Base-by-base conservation (phyloP, 2,329 filamentous ascomycete species). In the Monilinia aucupariae region DNA sequence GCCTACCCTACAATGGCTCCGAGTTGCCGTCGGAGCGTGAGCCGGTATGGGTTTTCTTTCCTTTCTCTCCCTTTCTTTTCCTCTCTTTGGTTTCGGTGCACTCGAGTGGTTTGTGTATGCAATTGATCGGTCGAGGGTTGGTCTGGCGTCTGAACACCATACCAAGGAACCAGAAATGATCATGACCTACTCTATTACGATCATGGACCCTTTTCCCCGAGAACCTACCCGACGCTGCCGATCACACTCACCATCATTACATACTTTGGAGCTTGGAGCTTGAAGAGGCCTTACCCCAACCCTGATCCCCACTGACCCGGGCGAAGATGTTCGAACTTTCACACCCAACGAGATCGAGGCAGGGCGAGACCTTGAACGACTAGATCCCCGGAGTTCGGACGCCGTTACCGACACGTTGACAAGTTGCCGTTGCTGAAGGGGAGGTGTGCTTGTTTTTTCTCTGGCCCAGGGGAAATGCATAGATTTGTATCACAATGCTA, bases 111-210 rank as follows among this genome's bases (percentile, higher is more conserved):
- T n/a, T n/a, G n/a, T n/a, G n/a, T n/a, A n/a, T n/a, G n/a, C n/a
- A 27, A 47, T 22, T 45, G 53, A 34, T 12, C 20, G 30, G 39
- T 22, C 20, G 27, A 25, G 7, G n/a, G 41, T 47, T n/a, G n/a
- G n/a, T n/a, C n/a, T n/a, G n/a, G n/a, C n/a, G n/a, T n/a, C 54
- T 56, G 54, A 27, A 34, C 27, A 56, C 7, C 20, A 45, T 41
- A 22, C 34, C 54, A 47, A 47, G 41, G 30, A 56, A n/a, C 8
- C 17, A 32, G 27, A 47, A n/a, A n/a, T 12, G 54, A 47, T 47
- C 54, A 25, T 34, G 30, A 47, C 27, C 54, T 45, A 54, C 54
- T 25, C n/a, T n/a, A n/a, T n/a, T n/a, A n/a, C n/a, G n/a, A n/a
- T n/a, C n/a, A 20, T 17, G 53, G 45, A 22, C 30, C 25, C 41